Base-by-base conservation (phyloP, 441 rosid genomes). In the Erysimum pusillum region DNA sequence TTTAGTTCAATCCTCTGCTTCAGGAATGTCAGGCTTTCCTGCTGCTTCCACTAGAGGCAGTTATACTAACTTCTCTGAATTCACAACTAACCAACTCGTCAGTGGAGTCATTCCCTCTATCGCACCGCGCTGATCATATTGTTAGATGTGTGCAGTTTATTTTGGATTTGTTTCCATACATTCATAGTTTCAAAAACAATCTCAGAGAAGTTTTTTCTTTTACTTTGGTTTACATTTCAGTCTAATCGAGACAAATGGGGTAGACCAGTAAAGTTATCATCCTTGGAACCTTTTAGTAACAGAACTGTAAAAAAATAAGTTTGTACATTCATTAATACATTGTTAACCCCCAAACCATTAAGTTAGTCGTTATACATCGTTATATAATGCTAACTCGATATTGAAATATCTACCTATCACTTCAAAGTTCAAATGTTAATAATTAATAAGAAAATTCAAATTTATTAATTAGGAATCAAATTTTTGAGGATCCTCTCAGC, bases 41-140 rank as follows among this genome's bases (percentile, higher is more conserved):
- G 74, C 5, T 59, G 34, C 32, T 9, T 56, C 65, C n/a, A 7
- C 36, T 64, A 54, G 74, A 64, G 41, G 80, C 76, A 20, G 74
- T 51, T 4, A 53, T 17, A 12, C 38, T 56, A 45, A 0, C 2
- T 82, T 86, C 1, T 77, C 72, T 0, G 17, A 63, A 25, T 76
- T 83, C 51, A 78, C 85, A 2, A 90, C 86, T 49, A 91, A 91
- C 52, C 85, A 91, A 69, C 95, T 90, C 51, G 36, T 80, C 31
- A 90, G 98, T 34, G 93, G 87, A 1, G 86, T 57, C 57, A 62
- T 80, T 67, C 92, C 94, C 49, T 78, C 81, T 18, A 74, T 91
- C 53, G 5, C 74, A 11, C 87, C 98, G 54, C 91, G 80, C 52
- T 76, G 12, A 53, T 69, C 52, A 9, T 42, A 68, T 7, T 53